phyloP scores from a whole-genome alignment of 768 basidiomycete genomes.

The Gymnopilus dilepis region DNA sequence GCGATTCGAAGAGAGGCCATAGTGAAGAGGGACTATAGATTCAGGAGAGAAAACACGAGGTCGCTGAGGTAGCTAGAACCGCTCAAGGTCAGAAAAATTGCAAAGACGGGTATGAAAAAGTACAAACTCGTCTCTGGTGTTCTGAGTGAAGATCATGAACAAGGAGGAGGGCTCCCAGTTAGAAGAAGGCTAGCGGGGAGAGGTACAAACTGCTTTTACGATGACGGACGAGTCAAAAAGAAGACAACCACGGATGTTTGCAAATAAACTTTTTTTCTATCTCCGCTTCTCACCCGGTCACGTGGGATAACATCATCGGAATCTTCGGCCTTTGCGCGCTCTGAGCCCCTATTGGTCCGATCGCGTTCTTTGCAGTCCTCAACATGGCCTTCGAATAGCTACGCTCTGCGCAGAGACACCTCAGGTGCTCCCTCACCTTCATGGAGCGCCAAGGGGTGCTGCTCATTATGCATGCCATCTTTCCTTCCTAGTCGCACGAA shows the following conservation, averaged over 20 bases:
- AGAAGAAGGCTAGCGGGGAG: slow-evolving; percentile 8
- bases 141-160: slow-evolving; percentile 84
- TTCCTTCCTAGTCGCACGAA: too few species aligned
- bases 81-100: slow-evolving; percentile 13
- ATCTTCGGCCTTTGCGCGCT: not conserved
- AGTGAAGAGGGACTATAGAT: slow-evolving; percentile 35
- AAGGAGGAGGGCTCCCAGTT: slow-evolving; percentile 30
- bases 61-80: slow-evolving; percentile 81
- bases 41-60: slow-evolving; percentile 82
- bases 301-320: not conserved
- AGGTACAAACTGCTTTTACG: slow-evolving; percentile 2
- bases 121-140: slow-evolving; percentile 87
- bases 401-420: not conserved
- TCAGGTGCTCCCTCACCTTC: too few species aligned
- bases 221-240: slow-evolving; percentile 7
- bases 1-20: slow-evolving; percentile 52
- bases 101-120: slow-evolving; percentile 6
- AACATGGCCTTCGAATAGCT: too few species aligned
- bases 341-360: not conserved
- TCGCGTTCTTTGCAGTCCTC: too few species aligned
- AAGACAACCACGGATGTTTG: not conserved
- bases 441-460: too few species aligned
- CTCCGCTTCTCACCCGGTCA: not conserved
- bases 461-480: too few species aligned
- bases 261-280: not conserved